Evolutionary conservation across 2,329 filamentous ascomycete species (phyloP), one percentile per base, ranked within the genome.

Genomic region (Penicillium glabrum): DNA sequence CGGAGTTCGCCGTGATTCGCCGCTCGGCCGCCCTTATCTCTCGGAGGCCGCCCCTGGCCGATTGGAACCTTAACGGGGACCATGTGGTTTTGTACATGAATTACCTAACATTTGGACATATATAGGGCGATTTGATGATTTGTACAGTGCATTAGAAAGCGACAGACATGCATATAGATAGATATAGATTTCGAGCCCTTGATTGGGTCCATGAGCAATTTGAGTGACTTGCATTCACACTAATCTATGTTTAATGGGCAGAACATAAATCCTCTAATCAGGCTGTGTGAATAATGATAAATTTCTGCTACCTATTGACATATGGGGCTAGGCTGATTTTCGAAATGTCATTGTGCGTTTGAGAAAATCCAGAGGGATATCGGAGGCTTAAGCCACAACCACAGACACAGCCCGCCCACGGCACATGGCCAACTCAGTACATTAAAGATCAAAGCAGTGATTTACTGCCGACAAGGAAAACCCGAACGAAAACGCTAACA

Each of bases 1-100:
- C 57, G 54, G 54, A 56, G 55, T 47, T 54, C 50, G 54, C 57
- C 60, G 57, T 60, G 51, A 57, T 33, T 49, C 33, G 47, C 23
- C 23, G 13, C 14, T 41, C 31, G 31, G 21, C 31, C 46, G 48
- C 44, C 45, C 50, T 46, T 46, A 55, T 47, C 45, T 46, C 37
- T 44, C 37, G 51, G 59, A 56, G 56, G 53, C 51, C 52, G 39
- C 56, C 54, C 47, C 54, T 43, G 46, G 50, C 45, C 39, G 37
- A 14, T 26, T 50, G 8, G n/a, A 33, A 23, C 27, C 27, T 29
- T 29, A 9, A 29, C 10, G 27, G 27, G 9, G 3, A 11, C 19
- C 33, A n/a, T 4, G 13, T 14, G 29, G 19, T 35, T 48, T 48
- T 46, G 45, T 50, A 49, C 54, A 49, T 47, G 31, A 49, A 26